A percentile compares a stretch with the other conserved stretches of the same genome.
Evolutionary conservation across 495 filamentous ascomycete species (phyloP).

Genomic region (Copromyces sp.): DNA sequence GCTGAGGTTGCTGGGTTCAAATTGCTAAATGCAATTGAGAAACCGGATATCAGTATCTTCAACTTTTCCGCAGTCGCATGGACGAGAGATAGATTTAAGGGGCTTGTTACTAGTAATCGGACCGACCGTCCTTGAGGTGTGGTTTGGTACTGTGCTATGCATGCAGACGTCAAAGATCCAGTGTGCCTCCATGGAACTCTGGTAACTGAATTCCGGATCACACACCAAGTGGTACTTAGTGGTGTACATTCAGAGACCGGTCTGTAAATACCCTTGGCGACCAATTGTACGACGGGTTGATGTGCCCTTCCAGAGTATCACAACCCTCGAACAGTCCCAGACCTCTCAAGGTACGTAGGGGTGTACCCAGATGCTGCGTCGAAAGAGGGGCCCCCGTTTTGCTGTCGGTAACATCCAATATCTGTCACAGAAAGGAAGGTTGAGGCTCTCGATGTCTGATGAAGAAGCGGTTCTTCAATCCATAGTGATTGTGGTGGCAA

Average conservation of each 20-base stretch:
- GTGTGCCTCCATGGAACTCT: neutral
- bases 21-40: neutral
- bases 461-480: neutral
- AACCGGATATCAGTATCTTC: neutral
- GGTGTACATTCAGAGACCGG: neutral
- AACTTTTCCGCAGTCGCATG: neutral
- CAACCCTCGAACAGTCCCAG: neutral
- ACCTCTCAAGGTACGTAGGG: neutral
- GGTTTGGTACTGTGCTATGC: neutral
- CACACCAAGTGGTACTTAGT: neutral
- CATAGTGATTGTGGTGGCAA: neutral
- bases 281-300: neutral
- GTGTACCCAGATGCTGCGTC: neutral
- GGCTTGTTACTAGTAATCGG: conserved; percentile 20
- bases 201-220: neutral
- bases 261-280: neutral
- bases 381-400: neutral
- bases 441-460: neutral
- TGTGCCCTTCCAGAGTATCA: neutral
- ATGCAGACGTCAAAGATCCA: neutral
- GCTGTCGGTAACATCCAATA: conserved; percentile 8
- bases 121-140: conserved; percentile 8
- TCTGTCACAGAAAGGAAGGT: conserved; percentile 1
- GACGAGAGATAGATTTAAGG: neutral
- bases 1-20: neutral